A percentile compares a stretch with the other conserved stretches of the same genome.
Evolutionary conservation across 225 moss, liverwort and hornwort species (phyloP).

Genomic region (Climacium dendroides): DNA sequence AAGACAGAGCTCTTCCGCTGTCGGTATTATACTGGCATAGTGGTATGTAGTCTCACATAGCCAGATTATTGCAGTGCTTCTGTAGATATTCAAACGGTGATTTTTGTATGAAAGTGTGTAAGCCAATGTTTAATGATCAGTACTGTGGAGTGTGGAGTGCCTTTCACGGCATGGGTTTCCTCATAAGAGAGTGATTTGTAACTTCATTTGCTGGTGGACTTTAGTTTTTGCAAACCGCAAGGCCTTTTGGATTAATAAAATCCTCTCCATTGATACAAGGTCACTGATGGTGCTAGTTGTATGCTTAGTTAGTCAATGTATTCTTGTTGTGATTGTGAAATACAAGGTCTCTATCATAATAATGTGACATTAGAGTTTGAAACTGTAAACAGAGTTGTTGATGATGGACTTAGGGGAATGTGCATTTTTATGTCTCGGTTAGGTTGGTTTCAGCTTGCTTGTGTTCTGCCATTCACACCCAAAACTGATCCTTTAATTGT

Average conservation of each 20-base stretch:
- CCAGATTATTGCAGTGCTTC: not conserved
- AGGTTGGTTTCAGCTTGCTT: not conserved
- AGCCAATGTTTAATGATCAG: not conserved
- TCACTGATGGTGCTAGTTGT: not conserved
- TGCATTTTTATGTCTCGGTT: not conserved
- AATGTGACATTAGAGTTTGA: not conserved
- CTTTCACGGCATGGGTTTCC: not conserved
- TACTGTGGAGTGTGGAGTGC: not conserved
- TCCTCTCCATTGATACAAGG: not conserved
- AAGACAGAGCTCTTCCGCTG: not conserved
- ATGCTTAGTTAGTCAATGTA: not conserved
- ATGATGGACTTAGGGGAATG: not conserved
- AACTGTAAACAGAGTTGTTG: not conserved
- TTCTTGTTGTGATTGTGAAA: not conserved
- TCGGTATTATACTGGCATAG: no score
- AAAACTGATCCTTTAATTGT: not conserved
- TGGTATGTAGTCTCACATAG: not conserved
- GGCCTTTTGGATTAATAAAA: not conserved
- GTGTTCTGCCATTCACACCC: not conserved
- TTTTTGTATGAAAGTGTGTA: not conserved
- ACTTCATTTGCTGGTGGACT: not conserved
- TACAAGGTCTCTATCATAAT: not conserved
- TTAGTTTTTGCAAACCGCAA: not conserved
- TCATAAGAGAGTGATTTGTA: not conserved
- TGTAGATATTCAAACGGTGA: not conserved